Evolutionary conservation across 768 basidiomycete genomes (phyloP), one percentile per base, ranked within the genome.

Genomic region (Antrodiella citrinella): DNA sequence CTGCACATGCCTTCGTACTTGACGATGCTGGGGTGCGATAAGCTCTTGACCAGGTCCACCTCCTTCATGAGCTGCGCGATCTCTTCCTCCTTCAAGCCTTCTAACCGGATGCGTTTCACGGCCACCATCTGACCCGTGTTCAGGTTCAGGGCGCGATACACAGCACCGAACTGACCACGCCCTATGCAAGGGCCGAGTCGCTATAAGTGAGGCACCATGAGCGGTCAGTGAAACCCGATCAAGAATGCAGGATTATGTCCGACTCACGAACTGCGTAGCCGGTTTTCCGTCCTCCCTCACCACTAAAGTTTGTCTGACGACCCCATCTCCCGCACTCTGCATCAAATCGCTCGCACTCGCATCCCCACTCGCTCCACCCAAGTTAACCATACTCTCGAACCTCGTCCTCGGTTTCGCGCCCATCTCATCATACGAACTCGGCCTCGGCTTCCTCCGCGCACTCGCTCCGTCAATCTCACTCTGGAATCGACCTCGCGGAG

Each of bases 141-240:
- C 65, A 97, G 70, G 65, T 99, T 94, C 51, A 99, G 74, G 11
- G 95, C 94, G 12, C 91, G 82, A 65, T 95, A 97, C 4, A 98
- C 95, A 7, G 92, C 81, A 23, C 95, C 95, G 65, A 97, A 98
- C 70, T 98, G 95, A 5, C 95, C 95, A 45, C 89, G 82, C 2
- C 95, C 95, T 55, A 99, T 95, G 64, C 91, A 94, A 67, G 96
- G 94, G 24, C 95, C 95, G 18, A 99, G 75, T 93, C 95, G 92
- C 95, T 97, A 62, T 41, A n/a, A 40, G n/a, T n/a, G n/a, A n/a
- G n/a, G n/a, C n/a, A n/a, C n/a, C 23, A 57, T 49, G 41, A 9
- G 47, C 35, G 40, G 24, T 44, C 41, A 51, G 19, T 40, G 51
- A 48, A 4, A 47, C 40, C 47, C 48, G 40, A 38, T 12, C 24